Evolutionary conservation across 164 flowering plant species (phyloP), one percentile per base, ranked within the genome.

Genomic region (Houttuynia cordata): DNA sequence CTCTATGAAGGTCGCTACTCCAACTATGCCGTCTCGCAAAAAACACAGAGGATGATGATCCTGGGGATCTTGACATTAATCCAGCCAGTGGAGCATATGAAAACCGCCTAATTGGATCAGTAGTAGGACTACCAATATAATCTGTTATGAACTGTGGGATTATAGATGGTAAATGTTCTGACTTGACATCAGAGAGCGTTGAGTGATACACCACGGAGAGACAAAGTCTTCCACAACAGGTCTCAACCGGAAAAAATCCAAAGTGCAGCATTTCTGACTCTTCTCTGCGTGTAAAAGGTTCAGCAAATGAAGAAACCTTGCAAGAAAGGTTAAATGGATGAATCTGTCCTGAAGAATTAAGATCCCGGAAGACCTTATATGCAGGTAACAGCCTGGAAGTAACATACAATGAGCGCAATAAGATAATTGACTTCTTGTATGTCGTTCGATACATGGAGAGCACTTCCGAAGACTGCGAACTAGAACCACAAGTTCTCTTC

Each of bases 91-190:
- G 82, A 64, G 81, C 76, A 59, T 85, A 81, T 37, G 96, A 86
- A 58, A 87, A 74, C 69, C 87, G 81, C 74, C 70, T 86, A 12
- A 86, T 70, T 9, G 88, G 89, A 47, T 90, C 84, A 1, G 96
- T 85, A 63, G 83, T 68, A 51, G 96, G 98, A 68, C 97, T 93
- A n/a, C 98, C 97, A 65, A 93, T 97, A 81, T 93, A 93, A 69
- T 90, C 92, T 20, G 80, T 65, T 41, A 93, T 90, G 59, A 93
- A 75, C 42, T 78, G 80, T 0, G 96, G 91, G 19, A 92, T 77
- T 67, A 86, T 74, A 13, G 94, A 89, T 3, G 84, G 81, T 9
- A 84, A 77, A 21, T 86, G 76, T 34, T 59, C 91, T 8, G 73
- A 76, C 60, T 69, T 80, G 58, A 87, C 49, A 65, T 86, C 91